Conservation (phyloP, 345 rosid species). For the Eucalyptus curtisii region DNA sequence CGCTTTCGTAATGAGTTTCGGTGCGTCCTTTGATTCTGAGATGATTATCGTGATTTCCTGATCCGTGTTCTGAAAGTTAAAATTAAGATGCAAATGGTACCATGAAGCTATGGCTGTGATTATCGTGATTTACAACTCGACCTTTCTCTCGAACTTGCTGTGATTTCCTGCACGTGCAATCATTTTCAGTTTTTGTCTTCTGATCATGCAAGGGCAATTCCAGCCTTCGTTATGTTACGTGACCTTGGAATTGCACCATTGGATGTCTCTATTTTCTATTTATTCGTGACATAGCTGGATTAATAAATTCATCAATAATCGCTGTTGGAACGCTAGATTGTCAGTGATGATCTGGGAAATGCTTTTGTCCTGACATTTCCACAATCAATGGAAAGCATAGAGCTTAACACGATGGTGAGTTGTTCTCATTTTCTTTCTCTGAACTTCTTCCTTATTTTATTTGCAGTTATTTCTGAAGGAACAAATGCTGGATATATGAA, state of each 20-base stretch:
- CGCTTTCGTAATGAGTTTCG: not conserved
- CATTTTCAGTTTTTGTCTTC: not conserved
- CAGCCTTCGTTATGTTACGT: not conserved
- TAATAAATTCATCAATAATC: not conserved
- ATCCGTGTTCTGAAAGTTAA: not conserved
- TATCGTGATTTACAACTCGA: not conserved
- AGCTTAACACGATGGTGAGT: not conserved
- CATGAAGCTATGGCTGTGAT: not conserved
- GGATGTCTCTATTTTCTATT: no score
- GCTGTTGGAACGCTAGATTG: not conserved
- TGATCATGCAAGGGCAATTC: not conserved
- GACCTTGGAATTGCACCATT: not conserved
- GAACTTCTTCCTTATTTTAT: not conserved
- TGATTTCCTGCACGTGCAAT: not conserved
- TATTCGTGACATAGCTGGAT: not conserved
- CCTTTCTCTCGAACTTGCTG: fast-evolving
- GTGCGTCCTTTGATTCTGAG: not conserved
- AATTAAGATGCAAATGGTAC: not conserved
- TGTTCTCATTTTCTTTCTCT: not conserved
- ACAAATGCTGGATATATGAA: slow-evolving; percentile 90
- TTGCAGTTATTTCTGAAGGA: slow-evolving; percentile 62
- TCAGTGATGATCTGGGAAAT: not conserved
- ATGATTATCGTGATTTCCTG: not conserved
- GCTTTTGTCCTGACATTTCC: not conserved
- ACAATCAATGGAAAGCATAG: not conserved